A percentile compares a stretch with the other conserved stretches of the same genome.
These are phyloP conservation scores for Escovopsis sp. DNA, from an alignment of 2,329 filamentous ascomycete species.

Conservation along the genomic window DNA sequence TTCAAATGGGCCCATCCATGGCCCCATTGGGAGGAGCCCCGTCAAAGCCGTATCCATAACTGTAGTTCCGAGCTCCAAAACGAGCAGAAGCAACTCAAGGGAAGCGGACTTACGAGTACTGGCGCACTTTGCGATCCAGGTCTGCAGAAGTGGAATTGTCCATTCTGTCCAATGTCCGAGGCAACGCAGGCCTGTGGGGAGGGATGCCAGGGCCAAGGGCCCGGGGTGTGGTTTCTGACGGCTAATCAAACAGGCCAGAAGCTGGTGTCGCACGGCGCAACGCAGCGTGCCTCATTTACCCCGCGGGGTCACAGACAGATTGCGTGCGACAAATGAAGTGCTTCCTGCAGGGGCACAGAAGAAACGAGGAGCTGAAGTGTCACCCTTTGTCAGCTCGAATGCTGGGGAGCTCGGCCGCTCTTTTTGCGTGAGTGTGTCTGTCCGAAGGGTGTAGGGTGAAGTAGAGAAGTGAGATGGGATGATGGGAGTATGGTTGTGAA, in stretches of 20 bases:
- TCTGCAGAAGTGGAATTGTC: constrained; percentile 6
- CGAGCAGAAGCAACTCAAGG: not conserved
- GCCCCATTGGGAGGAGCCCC: not conserved
- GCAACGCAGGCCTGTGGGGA: not conserved
- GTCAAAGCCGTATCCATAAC: not conserved
- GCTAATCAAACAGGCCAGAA: constrained; percentile 5
- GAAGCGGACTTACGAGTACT: constrained; percentile 4
- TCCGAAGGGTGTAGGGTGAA: not conserved
- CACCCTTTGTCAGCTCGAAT: constrained; percentile 1
- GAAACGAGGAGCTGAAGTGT: not conserved
- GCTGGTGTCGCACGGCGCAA: constrained; percentile 3
- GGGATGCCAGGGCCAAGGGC: not conserved
- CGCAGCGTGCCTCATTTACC: constrained; percentile 3
- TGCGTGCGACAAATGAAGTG: constrained; percentile 3
- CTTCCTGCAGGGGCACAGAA: constrained; percentile 1
- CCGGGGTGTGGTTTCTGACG: not conserved
- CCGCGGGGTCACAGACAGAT: constrained; percentile 4
- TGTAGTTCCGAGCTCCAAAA: not conserved
- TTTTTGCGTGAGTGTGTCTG: not conserved
- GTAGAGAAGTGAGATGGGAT: not conserved
- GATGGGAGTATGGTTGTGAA: not conserved
- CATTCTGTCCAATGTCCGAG: constrained; percentile 4
- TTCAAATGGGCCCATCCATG: not conserved
- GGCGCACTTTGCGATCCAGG: constrained; percentile 6
- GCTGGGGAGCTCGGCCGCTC: not conserved